A percentile compares a stretch with the other conserved stretches of the same genome.
Evolutionary conservation across 768 basidiomycete species (phyloP).

Genomic region (Kwoniella sp.): DNA sequence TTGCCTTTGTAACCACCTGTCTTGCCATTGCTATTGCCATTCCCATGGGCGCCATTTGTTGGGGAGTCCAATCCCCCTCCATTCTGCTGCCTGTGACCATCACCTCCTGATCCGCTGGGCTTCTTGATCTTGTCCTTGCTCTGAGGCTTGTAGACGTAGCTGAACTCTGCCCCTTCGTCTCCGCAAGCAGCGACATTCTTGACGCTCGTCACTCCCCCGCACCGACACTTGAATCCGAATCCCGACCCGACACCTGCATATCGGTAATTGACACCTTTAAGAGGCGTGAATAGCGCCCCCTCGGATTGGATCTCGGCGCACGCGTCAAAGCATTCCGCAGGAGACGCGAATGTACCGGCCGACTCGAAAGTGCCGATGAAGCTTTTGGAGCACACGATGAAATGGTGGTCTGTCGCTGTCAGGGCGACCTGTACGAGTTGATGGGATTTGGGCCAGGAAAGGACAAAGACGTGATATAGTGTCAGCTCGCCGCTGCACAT

Average conservation of each 20-base stretch:
- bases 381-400: background rate
- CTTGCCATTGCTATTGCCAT: background rate
- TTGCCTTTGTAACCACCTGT: background rate
- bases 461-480: background rate
- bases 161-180: conserved; percentile 3
- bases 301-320: background rate
- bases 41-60: background rate
- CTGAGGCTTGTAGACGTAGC: conserved; percentile 7
- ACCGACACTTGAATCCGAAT: conserved; percentile 8
- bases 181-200: conserved; percentile 11
- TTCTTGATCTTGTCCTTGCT: background rate
- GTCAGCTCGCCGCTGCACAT: no score
- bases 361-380: conserved; percentile 11
- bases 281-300: conserved; percentile 4
- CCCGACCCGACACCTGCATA: background rate
- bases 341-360: conserved; percentile 1
- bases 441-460: no score
- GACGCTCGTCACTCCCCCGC: conserved; percentile 7
- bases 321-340: conserved; percentile 5
- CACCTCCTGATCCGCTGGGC: background rate
- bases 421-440: conserved; percentile 8
- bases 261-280: background rate
- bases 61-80: background rate
- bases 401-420: conserved; percentile 5
- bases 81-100: background rate